These are phyloP conservation scores for Serendipita sp. DNA, from an alignment of 768 basidiomycete species.

Conservation along the genomic window DNA sequence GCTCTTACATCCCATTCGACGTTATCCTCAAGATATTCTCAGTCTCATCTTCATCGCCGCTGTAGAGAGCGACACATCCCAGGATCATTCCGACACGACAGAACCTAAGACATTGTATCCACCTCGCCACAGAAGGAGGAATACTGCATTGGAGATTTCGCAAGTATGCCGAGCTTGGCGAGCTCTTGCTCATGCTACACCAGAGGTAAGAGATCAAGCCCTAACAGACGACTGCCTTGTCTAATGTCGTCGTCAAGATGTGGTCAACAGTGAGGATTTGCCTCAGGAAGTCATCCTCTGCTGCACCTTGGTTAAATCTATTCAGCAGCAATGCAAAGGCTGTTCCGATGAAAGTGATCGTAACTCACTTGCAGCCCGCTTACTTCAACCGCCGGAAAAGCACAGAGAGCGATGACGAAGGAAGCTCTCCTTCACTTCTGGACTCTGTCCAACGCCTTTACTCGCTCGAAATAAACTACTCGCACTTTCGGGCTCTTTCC, in stretches of 20 bases:
- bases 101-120: neutral
- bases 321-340: neutral
- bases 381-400: neutral
- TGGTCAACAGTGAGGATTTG: neutral
- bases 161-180: constrained; percentile 1
- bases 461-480: neutral
- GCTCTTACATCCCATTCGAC: neutral
- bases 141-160: neutral
- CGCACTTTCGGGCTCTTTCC: constrained; percentile 1
- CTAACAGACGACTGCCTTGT: neutral
- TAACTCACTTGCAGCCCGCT: neutral
- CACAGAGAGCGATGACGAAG: constrained; percentile 1
- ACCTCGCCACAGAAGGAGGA: neutral
- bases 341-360: neutral
- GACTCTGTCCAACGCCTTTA: neutral
- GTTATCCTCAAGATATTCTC: constrained; percentile 4
- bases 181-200: neutral
- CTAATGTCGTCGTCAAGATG: neutral
- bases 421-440: neutral
- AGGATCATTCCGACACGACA: neutral
- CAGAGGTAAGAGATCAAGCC: neutral
- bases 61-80: neutral
- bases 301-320: neutral
- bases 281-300: neutral
- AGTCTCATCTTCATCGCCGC: neutral